Evolutionary conservation across 2,329 filamentous ascomycete genomes (phyloP).

Genomic region (Epichloe gansuensis): DNA sequence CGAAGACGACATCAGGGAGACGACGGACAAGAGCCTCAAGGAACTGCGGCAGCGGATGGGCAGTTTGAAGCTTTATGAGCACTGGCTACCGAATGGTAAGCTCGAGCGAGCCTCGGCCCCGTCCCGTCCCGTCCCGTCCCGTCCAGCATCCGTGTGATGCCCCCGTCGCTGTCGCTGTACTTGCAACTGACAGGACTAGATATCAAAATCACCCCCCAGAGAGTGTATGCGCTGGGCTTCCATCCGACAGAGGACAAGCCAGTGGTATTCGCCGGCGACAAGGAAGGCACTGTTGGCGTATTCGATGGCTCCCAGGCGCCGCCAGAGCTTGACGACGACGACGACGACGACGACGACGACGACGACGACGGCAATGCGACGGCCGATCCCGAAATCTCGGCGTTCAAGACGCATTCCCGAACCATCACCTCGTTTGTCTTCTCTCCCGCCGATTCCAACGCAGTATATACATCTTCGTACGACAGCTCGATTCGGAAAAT

Average conservation of each 20-base stretch:
- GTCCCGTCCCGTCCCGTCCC: no score
- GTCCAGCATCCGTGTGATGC: background rate
- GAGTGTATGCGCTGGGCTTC: slow-evolving; percentile 77
- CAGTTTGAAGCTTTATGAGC: slow-evolving; percentile 64
- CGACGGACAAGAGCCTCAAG: slow-evolving; percentile 62
- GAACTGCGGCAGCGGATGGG: slow-evolving; percentile 65
- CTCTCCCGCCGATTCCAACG: slow-evolving; percentile 58
- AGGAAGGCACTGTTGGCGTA: slow-evolving; percentile 78
- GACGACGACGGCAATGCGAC: slow-evolving; percentile 54
- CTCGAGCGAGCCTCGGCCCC: background rate
- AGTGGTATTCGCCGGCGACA: slow-evolving; percentile 86
- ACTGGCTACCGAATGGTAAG: slow-evolving; percentile 65
- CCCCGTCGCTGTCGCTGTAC: background rate
- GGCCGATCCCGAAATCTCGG: slow-evolving; percentile 67
- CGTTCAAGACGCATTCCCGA: slow-evolving; percentile 77
- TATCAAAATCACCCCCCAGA: slow-evolving; percentile 86
- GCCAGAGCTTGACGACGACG: slow-evolving; percentile 48
- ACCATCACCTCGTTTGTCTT: slow-evolving; percentile 82
- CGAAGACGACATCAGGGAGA: slow-evolving; percentile 70
- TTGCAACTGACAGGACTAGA: slow-evolving; percentile 33
- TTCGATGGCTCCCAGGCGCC: slow-evolving; percentile 72
- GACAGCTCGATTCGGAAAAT: slow-evolving; percentile 83
- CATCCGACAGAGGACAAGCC: slow-evolving; percentile 80
- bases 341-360: slow-evolving; percentile 40
- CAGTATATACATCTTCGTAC: slow-evolving; percentile 77